Evolutionary conservation across 495 filamentous ascomycete genomes (phyloP).

Genomic region (Amniculicola lignicola): DNA sequence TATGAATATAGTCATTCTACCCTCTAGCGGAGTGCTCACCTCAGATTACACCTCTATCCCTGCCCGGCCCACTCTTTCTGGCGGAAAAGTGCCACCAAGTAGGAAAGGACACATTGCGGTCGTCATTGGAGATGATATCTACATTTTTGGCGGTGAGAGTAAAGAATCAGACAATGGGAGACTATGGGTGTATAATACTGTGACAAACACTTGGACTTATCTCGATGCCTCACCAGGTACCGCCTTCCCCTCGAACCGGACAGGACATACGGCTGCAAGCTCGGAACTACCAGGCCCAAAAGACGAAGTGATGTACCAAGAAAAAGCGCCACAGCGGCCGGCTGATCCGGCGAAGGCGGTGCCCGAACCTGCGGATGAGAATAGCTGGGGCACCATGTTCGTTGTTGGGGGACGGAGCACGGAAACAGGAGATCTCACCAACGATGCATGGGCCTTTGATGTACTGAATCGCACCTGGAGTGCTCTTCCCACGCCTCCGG

Average conservation of each 20-base stretch:
- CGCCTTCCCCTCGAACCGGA: conserved; percentile 42
- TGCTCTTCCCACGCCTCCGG: conserved; percentile 33
- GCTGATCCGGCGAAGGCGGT: conserved; percentile 36
- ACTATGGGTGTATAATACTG: conserved; percentile 64
- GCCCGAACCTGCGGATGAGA: conserved; percentile 35
- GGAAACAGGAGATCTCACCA: background rate
- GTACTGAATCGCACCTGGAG: conserved; percentile 35
- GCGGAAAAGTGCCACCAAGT: conserved; percentile 48
- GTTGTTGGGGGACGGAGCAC: conserved; percentile 32
- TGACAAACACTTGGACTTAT: conserved; percentile 53
- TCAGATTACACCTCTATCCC: conserved; percentile 58
- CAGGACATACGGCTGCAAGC: conserved; percentile 34
- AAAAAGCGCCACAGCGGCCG: conserved; percentile 33
- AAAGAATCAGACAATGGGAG: conserved; percentile 47
- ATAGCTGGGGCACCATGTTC: conserved; percentile 39
- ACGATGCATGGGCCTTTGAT: conserved; percentile 40
- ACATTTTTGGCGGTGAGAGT: conserved; percentile 65
- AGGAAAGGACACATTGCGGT: conserved; percentile 59
- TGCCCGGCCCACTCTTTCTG: conserved; percentile 33
- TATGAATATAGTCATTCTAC: conserved; percentile 64
- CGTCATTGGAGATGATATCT: conserved; percentile 58
- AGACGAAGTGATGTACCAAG: conserved; percentile 6
- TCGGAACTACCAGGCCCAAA: conserved; percentile 34
- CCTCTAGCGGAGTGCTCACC: conserved; percentile 45
- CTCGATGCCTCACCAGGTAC: conserved; percentile 50